Evolutionary conservation across 495 filamentous ascomycete species (phyloP), one percentile per base, ranked within the genome.

Genomic region (Friedmanniomyces endolithicus): DNA sequence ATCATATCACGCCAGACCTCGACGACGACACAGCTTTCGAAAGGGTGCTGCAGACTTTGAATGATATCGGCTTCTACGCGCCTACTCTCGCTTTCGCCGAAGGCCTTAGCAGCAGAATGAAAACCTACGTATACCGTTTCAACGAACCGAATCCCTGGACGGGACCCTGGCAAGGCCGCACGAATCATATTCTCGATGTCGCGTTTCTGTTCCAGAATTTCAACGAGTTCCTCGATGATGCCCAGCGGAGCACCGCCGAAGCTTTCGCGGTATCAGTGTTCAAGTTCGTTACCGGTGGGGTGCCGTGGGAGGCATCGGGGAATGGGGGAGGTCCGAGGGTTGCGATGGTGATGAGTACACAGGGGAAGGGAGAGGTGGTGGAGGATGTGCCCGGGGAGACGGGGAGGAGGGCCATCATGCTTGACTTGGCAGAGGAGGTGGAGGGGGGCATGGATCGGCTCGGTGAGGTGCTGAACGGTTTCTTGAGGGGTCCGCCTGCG

Each of bases 131-230:
- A 8, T 76, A 75, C 62, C 67, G 75, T 35, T 75, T 76, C 65
- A 73, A 76, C 50, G 70, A 72, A 39, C 64, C 64, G 0, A 76
- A 75, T 56, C 74, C 74, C 0, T 77, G 72, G 70, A 68, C 74
- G 11, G 74, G 74, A 1, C 62, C 62, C 6, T 74, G 66, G 64
- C 72, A 74, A 52, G 70, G 69, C 6, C 55, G 52, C 12, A 57
- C 68, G 11, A 68, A 58, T 7, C 75, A 78, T 52, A 67, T 75
- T 45, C 67, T 78, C 0, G 75, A 76, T 39, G 55, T 71, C n/a
- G 67, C 68, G 1, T 75, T 69, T 47, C 59, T 76, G 14, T 75
- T 74, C 61, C 71, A 75, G 61, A 74, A 74, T 37, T 72, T 66
- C 54, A 63, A 64, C 11, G 67, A 74, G 20, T 68, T 60, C 25